Conservation (phyloP, 2,329 filamentous ascomycete genomes). For the Beauveria sp. region DNA sequence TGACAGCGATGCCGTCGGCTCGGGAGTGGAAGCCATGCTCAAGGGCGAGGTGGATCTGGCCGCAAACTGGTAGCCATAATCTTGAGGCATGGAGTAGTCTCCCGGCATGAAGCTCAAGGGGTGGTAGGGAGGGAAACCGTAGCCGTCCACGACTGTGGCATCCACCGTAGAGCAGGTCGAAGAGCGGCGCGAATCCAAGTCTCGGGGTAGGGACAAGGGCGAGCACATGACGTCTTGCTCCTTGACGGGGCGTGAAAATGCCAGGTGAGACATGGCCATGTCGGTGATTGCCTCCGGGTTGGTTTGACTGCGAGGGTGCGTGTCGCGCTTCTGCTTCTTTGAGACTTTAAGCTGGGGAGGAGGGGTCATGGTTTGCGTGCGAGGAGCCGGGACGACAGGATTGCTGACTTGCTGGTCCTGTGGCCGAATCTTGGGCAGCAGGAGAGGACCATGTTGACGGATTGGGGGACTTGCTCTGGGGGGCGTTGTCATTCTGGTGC, state of each 20-base stretch:
- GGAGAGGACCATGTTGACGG: slow-evolving; percentile 67
- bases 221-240: slow-evolving; percentile 53
- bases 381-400: slow-evolving; percentile 42
- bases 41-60: slow-evolving; percentile 40
- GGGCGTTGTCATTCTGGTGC: slow-evolving; percentile 63
- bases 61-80: slow-evolving; percentile 38
- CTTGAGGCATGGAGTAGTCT: slow-evolving; percentile 16
- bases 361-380: slow-evolving; percentile 19
- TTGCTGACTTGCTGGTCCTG: slow-evolving; percentile 65
- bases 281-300: slow-evolving; percentile 48
- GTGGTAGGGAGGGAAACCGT: slow-evolving; percentile 78
- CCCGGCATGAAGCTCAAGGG: slow-evolving; percentile 49
- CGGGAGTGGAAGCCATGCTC: slow-evolving; percentile 33
- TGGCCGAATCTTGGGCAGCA: slow-evolving; percentile 77
- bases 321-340: slow-evolving; percentile 25
- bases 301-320: slow-evolving; percentile 52
- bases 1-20: slow-evolving; percentile 53
- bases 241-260: slow-evolving; percentile 22
- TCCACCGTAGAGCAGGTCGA: slow-evolving; percentile 64
- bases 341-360: slow-evolving; percentile 7
- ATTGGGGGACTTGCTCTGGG: slow-evolving; percentile 58
- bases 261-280: slow-evolving; percentile 27
- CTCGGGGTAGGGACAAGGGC: slow-evolving; percentile 49
- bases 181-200: slow-evolving; percentile 41
- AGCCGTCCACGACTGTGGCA: slow-evolving; percentile 57